A percentile compares a stretch with the other conserved stretches of the same genome.
phyloP scores from a whole-genome alignment of 2,329 filamentous ascomycete genomes.

The Fusarium udum region DNA sequence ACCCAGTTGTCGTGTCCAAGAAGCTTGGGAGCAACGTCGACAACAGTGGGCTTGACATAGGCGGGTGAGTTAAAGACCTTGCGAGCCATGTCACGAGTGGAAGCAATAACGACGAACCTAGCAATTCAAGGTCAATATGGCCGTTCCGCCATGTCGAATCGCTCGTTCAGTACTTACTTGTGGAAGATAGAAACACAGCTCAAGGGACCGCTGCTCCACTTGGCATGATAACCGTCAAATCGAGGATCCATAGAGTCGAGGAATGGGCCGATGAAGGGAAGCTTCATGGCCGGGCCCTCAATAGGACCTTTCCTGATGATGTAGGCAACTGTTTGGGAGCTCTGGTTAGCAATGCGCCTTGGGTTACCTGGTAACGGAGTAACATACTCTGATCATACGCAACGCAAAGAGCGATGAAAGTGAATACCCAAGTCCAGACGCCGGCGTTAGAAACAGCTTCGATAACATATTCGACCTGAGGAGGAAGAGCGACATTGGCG shows the following conservation, averaged over 20 bases:
- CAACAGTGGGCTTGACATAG: conserved; percentile 95
- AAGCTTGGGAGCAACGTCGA: conserved; percentile 93
- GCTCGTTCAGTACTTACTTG: conserved; percentile 72
- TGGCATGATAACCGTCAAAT: conserved; percentile 88
- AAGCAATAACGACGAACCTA: conserved; percentile 97
- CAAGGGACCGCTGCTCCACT: conserved; percentile 90
- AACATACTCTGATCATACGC: conserved; percentile 90
- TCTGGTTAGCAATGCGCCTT: conserved; percentile 32
- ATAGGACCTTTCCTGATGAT: conserved; percentile 79
- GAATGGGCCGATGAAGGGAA: conserved; percentile 94
- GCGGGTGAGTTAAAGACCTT: conserved; percentile 95
- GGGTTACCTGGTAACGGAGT: neutral
- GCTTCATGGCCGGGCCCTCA: conserved; percentile 77
- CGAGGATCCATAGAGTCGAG: conserved; percentile 90
- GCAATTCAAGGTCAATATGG: conserved; percentile 11
- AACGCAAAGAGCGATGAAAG: conserved; percentile 75
- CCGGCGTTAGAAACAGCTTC: conserved; percentile 66
- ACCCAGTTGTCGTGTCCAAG: conserved; percentile 95
- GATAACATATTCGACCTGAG: conserved; percentile 65
- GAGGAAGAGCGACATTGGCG: conserved; percentile 59
- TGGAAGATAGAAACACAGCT: conserved; percentile 99
- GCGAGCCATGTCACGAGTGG: conserved; percentile 91
- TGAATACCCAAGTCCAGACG: conserved; percentile 71
- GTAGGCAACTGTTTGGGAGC: conserved; percentile 70
- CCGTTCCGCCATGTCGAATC: neutral